A percentile compares a stretch with the other conserved stretches of the same genome.
Evolutionary conservation across 73 alveolate genomes (phyloP).

Genomic region (Blepharisma japonicum): DNA sequence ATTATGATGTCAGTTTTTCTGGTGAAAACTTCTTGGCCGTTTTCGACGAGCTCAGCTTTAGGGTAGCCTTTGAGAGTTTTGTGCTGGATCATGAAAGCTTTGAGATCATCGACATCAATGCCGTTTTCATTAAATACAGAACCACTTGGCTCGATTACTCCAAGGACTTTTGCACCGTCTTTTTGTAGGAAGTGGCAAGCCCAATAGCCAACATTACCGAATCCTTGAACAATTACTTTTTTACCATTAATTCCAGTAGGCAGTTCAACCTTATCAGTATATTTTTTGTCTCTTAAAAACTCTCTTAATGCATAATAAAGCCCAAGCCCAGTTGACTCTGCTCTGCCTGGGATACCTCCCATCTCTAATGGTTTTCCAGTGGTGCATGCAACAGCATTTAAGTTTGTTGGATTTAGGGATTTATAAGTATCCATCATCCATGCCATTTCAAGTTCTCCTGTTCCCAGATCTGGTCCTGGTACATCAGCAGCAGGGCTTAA

Average conservation of each 20-base stretch:
- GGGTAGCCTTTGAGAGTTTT: constrained; percentile 76
- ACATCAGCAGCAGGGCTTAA: constrained; percentile 81
- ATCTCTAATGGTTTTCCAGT: constrained; percentile 73
- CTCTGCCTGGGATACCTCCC: constrained; percentile 90
- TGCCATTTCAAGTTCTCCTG: constrained; percentile 82
- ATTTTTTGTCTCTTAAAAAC: constrained; percentile 50
- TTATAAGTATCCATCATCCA: constrained; percentile 86
- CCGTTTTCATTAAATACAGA: constrained; percentile 74
- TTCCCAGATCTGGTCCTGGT: constrained; percentile 83
- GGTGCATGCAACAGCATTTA: constrained; percentile 72
- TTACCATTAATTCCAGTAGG: constrained; percentile 63
- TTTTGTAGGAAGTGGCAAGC: constrained; percentile 78
- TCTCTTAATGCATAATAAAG: constrained; percentile 76
- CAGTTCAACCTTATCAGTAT: constrained; percentile 49
- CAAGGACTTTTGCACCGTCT: constrained; percentile 76
- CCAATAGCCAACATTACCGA: constrained; percentile 92
- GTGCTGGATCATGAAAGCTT: constrained; percentile 47
- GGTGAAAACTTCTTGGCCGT: constrained; percentile 63
- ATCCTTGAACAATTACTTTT: constrained; percentile 74
- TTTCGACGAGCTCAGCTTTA: constrained; percentile 54
- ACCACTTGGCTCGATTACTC: constrained; percentile 77
- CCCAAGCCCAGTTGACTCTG: constrained; percentile 85
- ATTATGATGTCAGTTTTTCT: constrained; percentile 75
- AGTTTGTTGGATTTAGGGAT: constrained; percentile 56
- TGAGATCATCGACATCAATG: constrained; percentile 70